Evolutionary conservation across 768 basidiomycete species (phyloP), one percentile per base, ranked within the genome.

Genomic region (Amanita exitialis): DNA sequence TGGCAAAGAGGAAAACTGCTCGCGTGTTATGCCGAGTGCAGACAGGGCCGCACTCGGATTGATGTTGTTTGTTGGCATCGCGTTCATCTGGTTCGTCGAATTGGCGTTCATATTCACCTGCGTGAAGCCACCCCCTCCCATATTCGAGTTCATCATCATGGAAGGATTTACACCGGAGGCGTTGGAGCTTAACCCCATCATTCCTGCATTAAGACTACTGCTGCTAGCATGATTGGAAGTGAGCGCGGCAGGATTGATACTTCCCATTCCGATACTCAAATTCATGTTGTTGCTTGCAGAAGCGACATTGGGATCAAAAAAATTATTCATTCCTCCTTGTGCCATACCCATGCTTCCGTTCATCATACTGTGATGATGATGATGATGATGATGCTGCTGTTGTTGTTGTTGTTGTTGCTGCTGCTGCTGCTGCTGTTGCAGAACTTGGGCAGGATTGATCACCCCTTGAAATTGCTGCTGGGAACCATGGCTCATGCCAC

Each of bases 371-470:
- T 45, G 37, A 55, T 53, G 23, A 6, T 54, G 51, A 47, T 66
- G 63, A 28, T 70, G 44, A 2, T 46, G 44, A 0, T 46, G 44
- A 0, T 44, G 42, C 0, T 66, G 63, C 36, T 70, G 69, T 25
- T 70, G 69, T 15, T 43, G 42, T 1, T 66, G 63, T 38, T 70
- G 69, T 23, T 43, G 42, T 6, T 66, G 63, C 35, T 70, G 45
- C 16, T 47, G 45, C 5, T 47, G 45, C 6, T 47, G 45, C 7
- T 66, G 63, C 44, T 70, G 69, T 35, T 70, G 69, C 8, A 69
- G 56, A 9, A 69, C 58, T 45, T 69, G 68, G 0, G 68, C 66
- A 8, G 68, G 69, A 0, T 67, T 69, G 54, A 70, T 59, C 0
- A 59, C 63, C 51, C 62, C 61, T 25, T 47, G 52, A 25, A 45